Evolutionary conservation across 495 filamentous ascomycete species (phyloP), one percentile per base, ranked within the genome.

Genomic region (Daldinia concentrica): DNA sequence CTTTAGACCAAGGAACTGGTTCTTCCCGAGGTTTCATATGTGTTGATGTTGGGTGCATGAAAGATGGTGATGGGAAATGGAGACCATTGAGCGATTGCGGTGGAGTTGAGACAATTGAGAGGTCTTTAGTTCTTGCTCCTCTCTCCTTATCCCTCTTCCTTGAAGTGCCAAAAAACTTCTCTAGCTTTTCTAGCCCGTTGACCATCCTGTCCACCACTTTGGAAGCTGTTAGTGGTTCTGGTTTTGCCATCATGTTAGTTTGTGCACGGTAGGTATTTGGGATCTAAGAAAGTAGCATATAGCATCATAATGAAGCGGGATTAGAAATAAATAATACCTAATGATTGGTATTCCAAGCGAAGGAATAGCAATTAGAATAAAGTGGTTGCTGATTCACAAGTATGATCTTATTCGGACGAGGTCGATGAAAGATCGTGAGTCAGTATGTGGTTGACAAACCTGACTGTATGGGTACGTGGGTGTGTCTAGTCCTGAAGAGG

Each of bases 1-100:
- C 37, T 54, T 57, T 72, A 27, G 66, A 22, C 34, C 68, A 60
- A 48, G 74, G 48, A 48, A 69, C 39, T 3, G 75, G 56, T 50
- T 83, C 82, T 27, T 84, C 79, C 22, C 83, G 77, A 7, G 83
- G 82, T 54, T 78, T 66, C 83, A 85, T 85, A 6, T 79, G 78
- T 34, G 70, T 78, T 15, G 81, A 81, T 12, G 78, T 84, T n/a
- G 82, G 83, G 34, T 79, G 71, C 58, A 85, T 81, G 69, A 80
- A 85, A 1, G 83, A 82, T 9, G 83, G 82, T 34, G 79, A 74
- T 8, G 83, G 83, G 57, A 84, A 85, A 70, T 74, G 26, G 50
- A 66, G 29, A 45, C 64, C 30, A 60, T 56, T 34, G 0, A 60
- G 51, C 39, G 57, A 30, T 36, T 70, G 65, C 6, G 45, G 52